Conservation (phyloP, 2,329 filamentous ascomycete genomes). For the Diplodia corticola region DNA sequence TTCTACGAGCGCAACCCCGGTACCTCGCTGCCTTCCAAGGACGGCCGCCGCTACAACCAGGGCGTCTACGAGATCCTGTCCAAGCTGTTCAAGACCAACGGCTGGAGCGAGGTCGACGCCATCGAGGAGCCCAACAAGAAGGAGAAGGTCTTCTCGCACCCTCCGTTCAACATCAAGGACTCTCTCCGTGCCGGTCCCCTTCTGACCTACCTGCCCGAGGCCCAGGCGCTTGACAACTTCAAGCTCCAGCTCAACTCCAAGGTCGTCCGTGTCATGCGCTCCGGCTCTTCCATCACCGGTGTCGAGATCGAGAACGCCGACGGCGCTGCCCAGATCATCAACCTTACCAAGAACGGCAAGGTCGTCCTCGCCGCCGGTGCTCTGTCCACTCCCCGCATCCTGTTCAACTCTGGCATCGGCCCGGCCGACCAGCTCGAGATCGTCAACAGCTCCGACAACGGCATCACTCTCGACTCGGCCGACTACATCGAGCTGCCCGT, state of each 20-base stretch:
- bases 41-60: conserved; percentile 30
- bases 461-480: conserved; percentile 26
- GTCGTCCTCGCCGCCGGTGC: conserved; percentile 32
- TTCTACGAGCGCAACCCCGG: conserved; percentile 31
- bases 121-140: conserved; percentile 30
- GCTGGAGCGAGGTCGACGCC: conserved; percentile 28
- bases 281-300: conserved; percentile 26
- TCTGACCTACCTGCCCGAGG: conserved; percentile 28
- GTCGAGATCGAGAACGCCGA: conserved; percentile 27
- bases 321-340: conserved; percentile 27
- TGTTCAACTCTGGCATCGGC: conserved; percentile 33
- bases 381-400: conserved; percentile 30
- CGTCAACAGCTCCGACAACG: conserved; percentile 26
- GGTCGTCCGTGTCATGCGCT: conserved; percentile 28
- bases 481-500: conserved; percentile 31
- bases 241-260: conserved; percentile 30
- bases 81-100: conserved; percentile 26
- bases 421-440: conserved; percentile 31
- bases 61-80: conserved; percentile 28
- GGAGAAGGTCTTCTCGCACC: conserved; percentile 27
- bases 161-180: conserved; percentile 21
- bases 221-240: conserved; percentile 28
- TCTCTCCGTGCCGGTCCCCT: conserved; percentile 30
- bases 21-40: conserved; percentile 26
- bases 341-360: conserved; percentile 28